Evolutionary conservation across 2,329 filamentous ascomycete species (phyloP).

Genomic region (Albifimbria verrucaria): DNA sequence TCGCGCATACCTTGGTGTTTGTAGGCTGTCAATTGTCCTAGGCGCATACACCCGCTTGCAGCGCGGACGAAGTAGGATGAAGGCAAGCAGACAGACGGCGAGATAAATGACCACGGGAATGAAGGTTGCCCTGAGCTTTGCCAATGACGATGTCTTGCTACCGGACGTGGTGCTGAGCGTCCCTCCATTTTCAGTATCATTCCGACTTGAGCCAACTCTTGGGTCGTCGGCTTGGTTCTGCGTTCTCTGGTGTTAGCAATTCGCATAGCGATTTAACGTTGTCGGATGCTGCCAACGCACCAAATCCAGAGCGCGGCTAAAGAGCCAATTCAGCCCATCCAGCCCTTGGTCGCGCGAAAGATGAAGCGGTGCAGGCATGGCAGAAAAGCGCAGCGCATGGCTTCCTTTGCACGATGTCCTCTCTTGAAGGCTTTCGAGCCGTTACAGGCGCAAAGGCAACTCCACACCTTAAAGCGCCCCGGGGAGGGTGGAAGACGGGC

Average conservation of each 20-base stretch:
- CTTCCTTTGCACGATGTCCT: no score
- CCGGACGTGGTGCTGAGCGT: constrained; percentile 29
- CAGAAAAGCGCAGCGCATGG: neutral
- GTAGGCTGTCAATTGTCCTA: constrained; percentile 46
- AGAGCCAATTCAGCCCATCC: neutral
- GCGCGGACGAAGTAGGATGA: constrained; percentile 44
- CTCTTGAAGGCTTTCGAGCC: no score
- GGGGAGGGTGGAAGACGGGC: no score
- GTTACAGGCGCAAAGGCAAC: no score
- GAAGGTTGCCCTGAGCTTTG: constrained; percentile 46
- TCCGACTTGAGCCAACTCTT: constrained; percentile 30
- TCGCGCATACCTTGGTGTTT: constrained; percentile 35
- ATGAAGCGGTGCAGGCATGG: neutral
- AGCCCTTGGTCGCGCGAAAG: neutral
- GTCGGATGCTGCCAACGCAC: neutral
- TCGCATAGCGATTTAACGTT: no score
- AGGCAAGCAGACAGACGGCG: constrained; percentile 46
- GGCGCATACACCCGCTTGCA: constrained; percentile 53
- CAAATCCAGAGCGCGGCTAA: neutral
- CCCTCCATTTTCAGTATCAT: constrained; percentile 27
- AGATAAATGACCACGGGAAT: constrained; percentile 51
- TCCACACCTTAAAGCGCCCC: neutral
- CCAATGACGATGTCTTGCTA: constrained; percentile 31
- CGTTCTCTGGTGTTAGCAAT: neutral
- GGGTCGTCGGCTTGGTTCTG: constrained; percentile 25